A percentile compares a stretch with the other conserved stretches of the same genome.
phyloP scores from a whole-genome alignment of 768 basidiomycete species.

The Austroboletus eburneus region DNA sequence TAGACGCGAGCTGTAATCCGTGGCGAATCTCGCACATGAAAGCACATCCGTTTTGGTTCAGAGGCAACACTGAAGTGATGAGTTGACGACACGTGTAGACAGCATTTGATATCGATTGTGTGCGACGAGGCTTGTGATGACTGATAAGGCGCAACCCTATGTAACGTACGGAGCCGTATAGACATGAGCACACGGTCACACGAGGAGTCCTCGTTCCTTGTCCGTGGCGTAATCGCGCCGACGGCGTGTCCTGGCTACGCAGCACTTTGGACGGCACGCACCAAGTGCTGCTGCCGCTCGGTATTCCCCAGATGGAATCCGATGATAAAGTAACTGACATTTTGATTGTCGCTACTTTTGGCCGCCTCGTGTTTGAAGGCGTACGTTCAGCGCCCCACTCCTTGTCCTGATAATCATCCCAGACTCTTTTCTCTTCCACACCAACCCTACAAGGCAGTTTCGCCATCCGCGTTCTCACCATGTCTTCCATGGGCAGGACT shows the following conservation, averaged over 20 bases:
- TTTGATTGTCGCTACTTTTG: conserved; percentile 26
- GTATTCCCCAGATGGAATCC: background rate
- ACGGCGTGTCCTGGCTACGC: conserved; percentile 1
- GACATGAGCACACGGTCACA: too few species aligned
- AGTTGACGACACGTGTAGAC: background rate
- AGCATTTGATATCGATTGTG: background rate
- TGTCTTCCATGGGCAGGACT: too few species aligned
- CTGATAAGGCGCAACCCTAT: too few species aligned
- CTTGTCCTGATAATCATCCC: conserved; percentile 32
- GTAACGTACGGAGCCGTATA: too few species aligned
- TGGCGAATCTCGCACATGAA: conserved; percentile 27
- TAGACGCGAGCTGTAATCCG: conserved; percentile 16
- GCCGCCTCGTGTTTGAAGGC: conserved; percentile 34
- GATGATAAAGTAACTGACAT: conserved; percentile 25
- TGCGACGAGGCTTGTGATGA: too few species aligned
- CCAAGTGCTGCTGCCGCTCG: too few species aligned
- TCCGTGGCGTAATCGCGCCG: conserved; percentile 22
- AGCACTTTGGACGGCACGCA: too few species aligned
- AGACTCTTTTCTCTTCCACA: conserved; percentile 17
- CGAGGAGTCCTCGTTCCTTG: conserved; percentile 29
- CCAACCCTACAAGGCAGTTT: conserved; percentile 20
- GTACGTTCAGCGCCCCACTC: conserved; percentile 17
- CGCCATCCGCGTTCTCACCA: conserved; percentile 17
- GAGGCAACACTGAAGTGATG: conserved; percentile 25
- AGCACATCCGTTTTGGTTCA: conserved; percentile 27